Evolutionary conservation across 768 basidiomycete genomes (phyloP).

Genomic region (Pleurotus djamor): DNA sequence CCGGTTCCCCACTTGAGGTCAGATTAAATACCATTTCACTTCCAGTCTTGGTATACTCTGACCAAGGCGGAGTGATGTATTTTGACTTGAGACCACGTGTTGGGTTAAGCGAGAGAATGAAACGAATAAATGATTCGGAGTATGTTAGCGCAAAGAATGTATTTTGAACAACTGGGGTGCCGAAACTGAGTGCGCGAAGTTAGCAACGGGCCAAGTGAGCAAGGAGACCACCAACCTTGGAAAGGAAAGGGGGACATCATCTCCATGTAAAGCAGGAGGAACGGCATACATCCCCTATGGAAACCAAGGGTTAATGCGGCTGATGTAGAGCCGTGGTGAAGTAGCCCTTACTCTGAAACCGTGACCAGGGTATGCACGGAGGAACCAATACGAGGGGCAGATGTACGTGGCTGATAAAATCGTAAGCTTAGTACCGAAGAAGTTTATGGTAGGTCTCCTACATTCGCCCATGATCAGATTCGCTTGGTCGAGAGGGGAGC

Average conservation of each 20-base stretch:
- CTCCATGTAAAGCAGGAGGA: conserved; percentile 20
- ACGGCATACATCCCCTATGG: conserved; percentile 23
- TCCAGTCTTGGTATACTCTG: neutral
- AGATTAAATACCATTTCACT: neutral
- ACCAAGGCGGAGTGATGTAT: conserved; percentile 15
- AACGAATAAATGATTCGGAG: conserved; percentile 13
- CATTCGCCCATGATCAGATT: conserved; percentile 18
- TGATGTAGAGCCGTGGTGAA: neutral
- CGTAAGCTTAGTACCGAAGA: neutral
- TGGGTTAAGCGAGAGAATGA: conserved; percentile 13
- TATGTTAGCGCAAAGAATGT: conserved; percentile 11
- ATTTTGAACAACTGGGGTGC: conserved; percentile 8
- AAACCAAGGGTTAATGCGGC: neutral
- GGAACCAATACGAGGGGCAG: conserved; percentile 27
- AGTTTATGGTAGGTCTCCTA: neutral
- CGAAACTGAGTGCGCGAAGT: neutral
- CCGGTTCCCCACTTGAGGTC: neutral
- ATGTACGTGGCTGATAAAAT: conserved; percentile 30
- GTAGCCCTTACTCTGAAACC: conserved; percentile 23
- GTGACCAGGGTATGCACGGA: conserved; percentile 20
- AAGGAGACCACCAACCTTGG: conserved; percentile 7
- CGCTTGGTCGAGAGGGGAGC: conserved; percentile 11
- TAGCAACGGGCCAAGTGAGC: neutral
- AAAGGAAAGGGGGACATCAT: conserved; percentile 25
- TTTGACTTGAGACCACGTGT: conserved; percentile 8